Base-by-base conservation (phyloP, 2,329 filamentous ascomycete species). In the Neofusicoccum cordaticola region DNA sequence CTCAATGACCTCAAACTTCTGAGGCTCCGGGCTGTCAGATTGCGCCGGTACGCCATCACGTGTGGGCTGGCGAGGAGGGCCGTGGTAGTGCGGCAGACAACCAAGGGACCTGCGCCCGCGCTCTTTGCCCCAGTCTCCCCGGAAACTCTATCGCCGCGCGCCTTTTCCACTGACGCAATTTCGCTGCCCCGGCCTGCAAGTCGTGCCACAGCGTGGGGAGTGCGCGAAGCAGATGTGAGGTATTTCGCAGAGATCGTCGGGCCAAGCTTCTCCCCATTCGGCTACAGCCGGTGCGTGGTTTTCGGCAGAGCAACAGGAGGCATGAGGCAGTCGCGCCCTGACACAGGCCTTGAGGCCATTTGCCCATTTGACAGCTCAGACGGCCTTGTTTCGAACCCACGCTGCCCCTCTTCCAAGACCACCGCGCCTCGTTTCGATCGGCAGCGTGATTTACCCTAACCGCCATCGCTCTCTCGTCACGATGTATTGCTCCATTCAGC, bases 211-310 rank as follows among this genome's bases (percentile, higher is more conserved):
- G 51, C 51, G 51, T 51, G 47, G 47, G n/a, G 47, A 51, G 35
- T 13, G 31, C n/a, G 39, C 37, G 52, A 12, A 17, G 31, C 42
- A 17, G 56, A 34, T 37, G 31, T 60, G 56, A 60, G 56, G 42
- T 35, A 60, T 60, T 60, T 60, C 56, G 56, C 42, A 13, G n/a
- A 39, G 56, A 60, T 60, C 56, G n/a, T 35, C 56, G 4, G 56
- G 56, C 56, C 56, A 60, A 60, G 56, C 56, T 47, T 60, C 56
- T 37, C 56, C 56, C 11, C 4, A 47, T 60, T 60, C 56, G 56
- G 56, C 56, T 60, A 60, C 56, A 47, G n/a, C 42, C 56, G 56
- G 42, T 60, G 56, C 56, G 56, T 60, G 56, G 56, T 60, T 60
- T 60, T 60, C 44, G 56, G 31, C 56, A 7, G 56, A 8, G 3